These are phyloP conservation scores for Knufia fluminis DNA, from an alignment of 2,329 filamentous ascomycete species.

Conservation along the genomic window DNA sequence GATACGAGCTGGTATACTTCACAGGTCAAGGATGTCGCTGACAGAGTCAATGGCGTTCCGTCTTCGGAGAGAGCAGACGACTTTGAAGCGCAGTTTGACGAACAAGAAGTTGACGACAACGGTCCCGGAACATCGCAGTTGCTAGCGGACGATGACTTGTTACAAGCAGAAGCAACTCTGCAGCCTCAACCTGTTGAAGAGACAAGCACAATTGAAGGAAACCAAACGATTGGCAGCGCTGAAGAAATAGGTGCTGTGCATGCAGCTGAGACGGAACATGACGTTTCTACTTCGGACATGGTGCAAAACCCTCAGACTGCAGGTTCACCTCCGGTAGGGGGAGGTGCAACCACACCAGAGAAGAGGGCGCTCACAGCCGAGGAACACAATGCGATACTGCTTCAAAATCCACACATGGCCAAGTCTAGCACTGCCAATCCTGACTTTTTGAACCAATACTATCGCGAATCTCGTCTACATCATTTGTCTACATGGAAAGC, in stretches of 20 bases:
- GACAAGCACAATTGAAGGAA: background rate
- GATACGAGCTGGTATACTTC: conserved; percentile 73
- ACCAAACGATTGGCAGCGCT: background rate
- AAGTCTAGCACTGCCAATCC: conserved; percentile 90
- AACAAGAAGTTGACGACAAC: too few relatives aligned
- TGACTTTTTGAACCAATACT: conserved; percentile 87
- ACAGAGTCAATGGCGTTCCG: background rate
- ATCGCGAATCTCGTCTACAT: conserved; percentile 87
- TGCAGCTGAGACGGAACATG: background rate
- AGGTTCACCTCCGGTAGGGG: background rate
- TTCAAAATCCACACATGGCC: conserved; percentile 74
- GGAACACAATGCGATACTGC: conserved; percentile 77
- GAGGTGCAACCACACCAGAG: background rate
- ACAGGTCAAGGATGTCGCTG: conserved; percentile 46
- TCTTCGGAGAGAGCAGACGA: background rate
- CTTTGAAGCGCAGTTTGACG: too few relatives aligned
- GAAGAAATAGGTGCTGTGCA: background rate
- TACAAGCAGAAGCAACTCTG: background rate
- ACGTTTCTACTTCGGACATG: background rate
- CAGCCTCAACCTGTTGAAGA: background rate
- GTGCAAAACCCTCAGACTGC: background rate
- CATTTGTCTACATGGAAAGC: conserved; percentile 96
- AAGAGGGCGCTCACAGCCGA: conserved; percentile 61
- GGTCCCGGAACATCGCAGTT: background rate
- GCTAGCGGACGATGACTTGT: background rate